A percentile compares a stretch with the other conserved stretches of the same genome.
phyloP scores from a whole-genome alignment of 2,329 filamentous ascomycete genomes.

The Hymenoscyphus scutula region DNA sequence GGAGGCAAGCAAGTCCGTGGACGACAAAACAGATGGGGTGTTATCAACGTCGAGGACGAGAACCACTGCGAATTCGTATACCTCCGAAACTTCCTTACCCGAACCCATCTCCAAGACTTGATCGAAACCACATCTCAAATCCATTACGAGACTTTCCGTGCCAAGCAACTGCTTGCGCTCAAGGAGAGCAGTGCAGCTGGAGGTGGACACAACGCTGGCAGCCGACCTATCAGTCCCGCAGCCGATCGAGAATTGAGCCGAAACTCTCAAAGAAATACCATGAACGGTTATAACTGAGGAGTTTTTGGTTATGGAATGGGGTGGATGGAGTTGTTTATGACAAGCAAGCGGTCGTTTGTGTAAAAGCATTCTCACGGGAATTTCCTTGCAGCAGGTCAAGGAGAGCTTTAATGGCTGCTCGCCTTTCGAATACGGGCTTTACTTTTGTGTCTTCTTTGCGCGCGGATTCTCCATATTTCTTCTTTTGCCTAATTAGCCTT shows the following conservation, averaged over 20 bases:
- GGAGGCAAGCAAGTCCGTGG: slow-evolving; percentile 96
- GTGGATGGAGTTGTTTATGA: slow-evolving; percentile 27
- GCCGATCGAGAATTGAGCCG: slow-evolving; percentile 95
- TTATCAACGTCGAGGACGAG: slow-evolving; percentile 99
- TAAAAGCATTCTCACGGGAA: slow-evolving; percentile 35
- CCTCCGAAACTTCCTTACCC: slow-evolving; percentile 95
- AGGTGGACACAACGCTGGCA: slow-evolving; percentile 57
- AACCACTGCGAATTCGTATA: slow-evolving; percentile 99
- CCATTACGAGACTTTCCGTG: slow-evolving; percentile 99
- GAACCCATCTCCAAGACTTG: slow-evolving; percentile 96
- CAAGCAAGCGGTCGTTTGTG: slow-evolving; percentile 31
- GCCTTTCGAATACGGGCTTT: slow-evolving; percentile 29
- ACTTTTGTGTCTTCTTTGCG: slow-evolving; percentile 28
- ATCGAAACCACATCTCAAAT: slow-evolving; percentile 99
- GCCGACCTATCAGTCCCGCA: slow-evolving; percentile 90
- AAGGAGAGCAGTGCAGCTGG: slow-evolving; percentile 93
- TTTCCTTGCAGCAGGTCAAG: slow-evolving; percentile 34
- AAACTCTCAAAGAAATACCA: slow-evolving; percentile 94
- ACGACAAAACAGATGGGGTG: slow-evolving; percentile 98
- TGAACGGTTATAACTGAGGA: slow-evolving; percentile 85
- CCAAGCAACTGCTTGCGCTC: slow-evolving; percentile 94
- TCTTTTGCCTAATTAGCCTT: slow-evolving; percentile 39
- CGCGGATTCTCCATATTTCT: slow-evolving; percentile 33
- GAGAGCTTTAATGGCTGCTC: slow-evolving; percentile 30
- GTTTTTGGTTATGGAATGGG: slow-evolving; percentile 15